These are phyloP conservation scores for Pseudomassariella vexata DNA, from an alignment of 2,329 filamentous ascomycete species.

Conservation along the genomic window DNA sequence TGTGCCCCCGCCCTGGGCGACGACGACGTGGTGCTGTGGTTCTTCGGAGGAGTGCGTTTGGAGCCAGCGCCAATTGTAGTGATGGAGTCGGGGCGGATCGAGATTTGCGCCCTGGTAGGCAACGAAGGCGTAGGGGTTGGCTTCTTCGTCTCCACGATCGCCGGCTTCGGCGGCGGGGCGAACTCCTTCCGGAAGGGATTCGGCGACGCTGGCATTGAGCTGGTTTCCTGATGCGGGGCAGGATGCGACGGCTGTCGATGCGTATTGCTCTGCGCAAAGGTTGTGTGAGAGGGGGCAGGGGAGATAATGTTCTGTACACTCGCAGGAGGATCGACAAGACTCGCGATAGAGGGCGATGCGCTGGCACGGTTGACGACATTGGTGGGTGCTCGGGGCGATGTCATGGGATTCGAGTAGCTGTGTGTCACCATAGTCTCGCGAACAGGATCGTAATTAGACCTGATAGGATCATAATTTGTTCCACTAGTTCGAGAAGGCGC, in stretches of 20 bases:
- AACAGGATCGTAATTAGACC: constrained; percentile 65
- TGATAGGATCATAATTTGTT: constrained; percentile 85
- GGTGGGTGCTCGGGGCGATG: constrained; percentile 43
- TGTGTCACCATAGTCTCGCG: constrained; percentile 54
- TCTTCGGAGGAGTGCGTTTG: constrained; percentile 26
- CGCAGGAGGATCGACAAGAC: constrained; percentile 69
- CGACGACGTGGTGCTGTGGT: constrained; percentile 31
- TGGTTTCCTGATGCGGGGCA: constrained; percentile 27
- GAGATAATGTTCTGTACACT: constrained; percentile 34
- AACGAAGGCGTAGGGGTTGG: constrained; percentile 24
- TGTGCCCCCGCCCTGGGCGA: constrained; percentile 45
- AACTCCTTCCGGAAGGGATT: constrained; percentile 31
- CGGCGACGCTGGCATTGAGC: constrained; percentile 37
- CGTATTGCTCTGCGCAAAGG: constrained; percentile 25
- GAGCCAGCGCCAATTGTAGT: constrained; percentile 25
- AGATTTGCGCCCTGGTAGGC: constrained; percentile 21
- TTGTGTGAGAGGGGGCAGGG: constrained; percentile 29
- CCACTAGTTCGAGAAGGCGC: constrained; percentile 59
- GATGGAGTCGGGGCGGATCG: constrained; percentile 26
- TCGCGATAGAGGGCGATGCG: constrained; percentile 86
- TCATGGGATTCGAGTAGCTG: constrained; percentile 40
- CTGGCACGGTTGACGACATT: constrained; percentile 63
- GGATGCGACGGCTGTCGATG: too few relatives aligned
- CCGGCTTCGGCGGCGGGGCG: constrained; percentile 24
- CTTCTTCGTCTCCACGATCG: constrained; percentile 31